Conservation (phyloP, 768 basidiomycete genomes). For the Dendrothele bispora region DNA sequence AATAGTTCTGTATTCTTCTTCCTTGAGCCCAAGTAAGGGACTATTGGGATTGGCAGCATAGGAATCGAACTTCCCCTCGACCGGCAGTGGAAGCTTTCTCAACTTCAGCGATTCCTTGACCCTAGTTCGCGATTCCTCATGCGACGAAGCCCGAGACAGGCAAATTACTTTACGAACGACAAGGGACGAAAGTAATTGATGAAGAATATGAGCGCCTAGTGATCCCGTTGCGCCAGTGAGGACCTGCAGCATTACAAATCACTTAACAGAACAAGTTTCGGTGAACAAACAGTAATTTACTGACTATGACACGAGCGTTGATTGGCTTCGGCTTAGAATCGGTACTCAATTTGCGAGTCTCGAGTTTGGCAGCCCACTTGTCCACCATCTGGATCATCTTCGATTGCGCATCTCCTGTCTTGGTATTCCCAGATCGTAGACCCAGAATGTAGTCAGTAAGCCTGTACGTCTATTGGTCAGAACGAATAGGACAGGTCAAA, state of each 20-base stretch:
- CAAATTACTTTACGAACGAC: slow-evolving; percentile 45
- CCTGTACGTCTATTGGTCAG: slow-evolving; percentile 15
- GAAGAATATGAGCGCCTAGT: slow-evolving; percentile 54
- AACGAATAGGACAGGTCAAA: background rate
- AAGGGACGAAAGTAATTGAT: slow-evolving; percentile 36
- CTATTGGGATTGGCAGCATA: slow-evolving; percentile 43
- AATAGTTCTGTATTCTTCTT: slow-evolving; percentile 35
- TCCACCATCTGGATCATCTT: slow-evolving; percentile 48
- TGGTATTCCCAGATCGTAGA: slow-evolving; percentile 27
- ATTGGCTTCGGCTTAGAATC: slow-evolving; percentile 9
- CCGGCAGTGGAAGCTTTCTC: slow-evolving; percentile 28
- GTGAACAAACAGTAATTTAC: slow-evolving; percentile 2
- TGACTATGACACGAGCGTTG: slow-evolving; percentile 12
- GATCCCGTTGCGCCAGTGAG: slow-evolving; percentile 56
- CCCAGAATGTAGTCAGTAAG: slow-evolving; percentile 40
- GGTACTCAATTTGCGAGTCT: slow-evolving; percentile 5
- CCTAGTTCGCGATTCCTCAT: slow-evolving; percentile 41
- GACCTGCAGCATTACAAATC: slow-evolving; percentile 25
- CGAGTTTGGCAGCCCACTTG: slow-evolving; percentile 29
- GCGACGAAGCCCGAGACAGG: slow-evolving; percentile 47
- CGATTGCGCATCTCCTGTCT: slow-evolving; percentile 9
- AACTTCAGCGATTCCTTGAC: slow-evolving; percentile 39
- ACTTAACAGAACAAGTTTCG: background rate
- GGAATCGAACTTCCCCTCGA: slow-evolving; percentile 32
- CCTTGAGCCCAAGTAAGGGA: slow-evolving; percentile 39